Evolutionary conservation across 306 rosid species (phyloP).

Genomic region (Coriaria nepalensis): DNA sequence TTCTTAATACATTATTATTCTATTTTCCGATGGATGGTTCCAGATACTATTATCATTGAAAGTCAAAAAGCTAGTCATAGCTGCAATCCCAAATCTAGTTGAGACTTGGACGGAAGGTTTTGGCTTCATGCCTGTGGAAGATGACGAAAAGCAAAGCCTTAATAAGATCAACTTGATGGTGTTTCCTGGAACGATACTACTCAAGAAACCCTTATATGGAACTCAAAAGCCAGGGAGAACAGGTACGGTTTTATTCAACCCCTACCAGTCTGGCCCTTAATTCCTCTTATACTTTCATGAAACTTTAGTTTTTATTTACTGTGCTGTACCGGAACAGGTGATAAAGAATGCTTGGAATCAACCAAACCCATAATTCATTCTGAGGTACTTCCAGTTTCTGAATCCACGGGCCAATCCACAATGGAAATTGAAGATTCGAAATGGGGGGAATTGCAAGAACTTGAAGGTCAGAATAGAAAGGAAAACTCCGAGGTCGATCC

Average conservation of each 20-base stretch:
- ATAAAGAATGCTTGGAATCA: too few relatives aligned
- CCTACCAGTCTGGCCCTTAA: background rate
- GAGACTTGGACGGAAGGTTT: slow-evolving; percentile 92
- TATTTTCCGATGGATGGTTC: background rate
- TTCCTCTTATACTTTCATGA: too few relatives aligned
- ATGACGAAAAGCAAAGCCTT: slow-evolving; percentile 44
- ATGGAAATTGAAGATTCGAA: slow-evolving; percentile 18
- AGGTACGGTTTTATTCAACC: slow-evolving; percentile 19
- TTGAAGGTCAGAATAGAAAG: slow-evolving; percentile 12
- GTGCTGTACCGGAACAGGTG: too few relatives aligned
- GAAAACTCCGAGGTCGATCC: slow-evolving; percentile 3
- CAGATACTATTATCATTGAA: slow-evolving; percentile 71
- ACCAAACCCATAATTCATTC: too few relatives aligned
- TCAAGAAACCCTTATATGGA: slow-evolving; percentile 44
- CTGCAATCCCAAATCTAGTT: slow-evolving; percentile 82
- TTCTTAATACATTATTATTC: too few relatives aligned
- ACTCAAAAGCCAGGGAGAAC: slow-evolving; percentile 19
- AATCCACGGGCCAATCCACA: background rate
- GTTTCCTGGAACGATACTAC: slow-evolving; percentile 83
- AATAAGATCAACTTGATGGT: slow-evolving; percentile 74
- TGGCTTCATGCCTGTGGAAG: slow-evolving; percentile 60
- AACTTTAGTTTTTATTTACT: too few relatives aligned
- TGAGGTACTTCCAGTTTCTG: too few relatives aligned
- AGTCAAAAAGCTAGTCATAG: slow-evolving; percentile 76
- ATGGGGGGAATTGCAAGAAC: slow-evolving; percentile 15